Evolutionary conservation across 306 rosid species (phyloP), one percentile per base, ranked within the genome.

Genomic region (Lathyrus aphaca): DNA sequence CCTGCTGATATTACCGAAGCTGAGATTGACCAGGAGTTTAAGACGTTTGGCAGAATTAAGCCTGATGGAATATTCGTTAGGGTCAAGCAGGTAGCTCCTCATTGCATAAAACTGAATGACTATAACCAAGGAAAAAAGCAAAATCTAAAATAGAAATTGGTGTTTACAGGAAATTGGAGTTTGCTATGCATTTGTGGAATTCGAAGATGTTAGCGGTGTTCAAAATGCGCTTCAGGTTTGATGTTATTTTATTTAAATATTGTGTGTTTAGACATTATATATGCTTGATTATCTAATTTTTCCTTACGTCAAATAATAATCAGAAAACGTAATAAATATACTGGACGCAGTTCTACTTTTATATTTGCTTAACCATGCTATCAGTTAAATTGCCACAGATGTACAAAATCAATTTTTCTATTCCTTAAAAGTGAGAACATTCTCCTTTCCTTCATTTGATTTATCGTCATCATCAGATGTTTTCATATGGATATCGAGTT

Each of bases 151-250:
- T 55, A 66, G 71, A 72, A 63, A 44, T 70, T 78, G 60, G 23
- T 66, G 25, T 50, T 30, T 72, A n/a, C 95, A 94, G 99, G 99
- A 94, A 75, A 82, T 94, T 66, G 97, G 97, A 74, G 95, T 88
- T 56, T 94, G 99, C 83, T 88, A 91, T 67, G 99, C 97, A 53
- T 88, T 94, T 75, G 99, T 94, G 64, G 99, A 94, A 83, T 94
- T 85, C 30, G 99, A 94, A 83, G 99, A 94, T 79, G 72, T 91
- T 53, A 6, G 42, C 54, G 88, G 99, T 7, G 95, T 91, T 72
- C 96, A 88, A 82, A 88, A 81, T 71, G 92, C 97, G 2, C 92
- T 94, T 43, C 86, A 88, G 99, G 99, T 91, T 72, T 80, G 64
- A 35, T 25, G 2, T 23, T 57, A 13, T 57, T 56, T 38, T 46